Base-by-base conservation (phyloP, 192 early-diverging fungal genomes). In the Kickxella alabastrina region DNA sequence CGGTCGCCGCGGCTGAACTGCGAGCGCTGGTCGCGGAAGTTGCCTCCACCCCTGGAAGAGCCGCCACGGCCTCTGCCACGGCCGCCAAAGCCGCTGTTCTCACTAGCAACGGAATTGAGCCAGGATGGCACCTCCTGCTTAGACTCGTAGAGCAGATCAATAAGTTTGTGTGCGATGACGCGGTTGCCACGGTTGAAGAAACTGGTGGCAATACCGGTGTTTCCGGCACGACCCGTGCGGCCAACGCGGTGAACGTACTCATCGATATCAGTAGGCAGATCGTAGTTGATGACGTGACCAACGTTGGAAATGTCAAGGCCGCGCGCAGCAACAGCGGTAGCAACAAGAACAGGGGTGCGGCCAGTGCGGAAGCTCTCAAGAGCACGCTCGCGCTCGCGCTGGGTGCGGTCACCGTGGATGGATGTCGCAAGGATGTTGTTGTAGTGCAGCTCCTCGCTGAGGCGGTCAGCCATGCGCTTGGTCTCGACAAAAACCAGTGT, bases 191-290 rank as follows among this genome's bases (percentile, higher is more conserved):
- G 83, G 82, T 92, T 92, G 77, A 97, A 97, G 84, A 97, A 97
- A 35, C 91, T 89, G 6, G 93, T 96, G 42, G 93, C 89, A 21
- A 84, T 75, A 52, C 93, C 95, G 24, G 82, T 84, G 81, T 95
- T 96, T 55, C 93, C 93, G 47, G 93, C 95, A 82, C 95, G 89
- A 54, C 90, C 94, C 35, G 94, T 97, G 86, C 94, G 92, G 62
- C 95, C 95, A 59, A 95, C 93, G 65, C 95, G 88, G 79, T 97
- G 95, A n/a, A 97, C 92, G 79, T 93, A 97, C 66, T 99, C 96
- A 68, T 98, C 93, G 57, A 90, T 85, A 58, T 97, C 94, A 8
- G 85, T 91, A 22, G 96, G 93, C 58, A 99, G 80, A 53, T 99
- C 96, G 73, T 88, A 97, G 73, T 91, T 92, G 76, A 98, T 80